Evolutionary conservation across 1,139 yeast genomes (phyloP), one percentile per base, ranked within the genome.

Genomic region (Insectozyma bohioensis): DNA sequence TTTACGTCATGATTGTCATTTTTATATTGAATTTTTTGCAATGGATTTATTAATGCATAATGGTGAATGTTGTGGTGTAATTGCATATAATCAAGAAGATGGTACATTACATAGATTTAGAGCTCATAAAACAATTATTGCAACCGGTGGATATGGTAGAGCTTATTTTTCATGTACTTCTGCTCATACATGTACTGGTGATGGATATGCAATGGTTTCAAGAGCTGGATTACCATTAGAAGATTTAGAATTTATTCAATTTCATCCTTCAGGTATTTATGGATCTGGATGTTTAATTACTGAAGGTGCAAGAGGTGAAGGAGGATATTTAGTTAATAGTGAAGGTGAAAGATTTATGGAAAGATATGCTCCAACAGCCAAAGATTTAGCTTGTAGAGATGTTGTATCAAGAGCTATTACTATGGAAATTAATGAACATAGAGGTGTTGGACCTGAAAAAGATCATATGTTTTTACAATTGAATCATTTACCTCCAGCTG

Each of bases 291-390:
- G 97, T 73, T 72, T 92, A 70, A 92, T 92, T 60, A 92, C 98
- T 39, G 98, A 92, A 68, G 98, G 98, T 68, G 95, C 97, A 47
- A 85, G 98, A 75, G 98, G 98, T 76, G 98, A 92, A 74, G 98
- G 97, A 78, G 98, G 98, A 45, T 90, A 79, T 77, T 73, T 92
- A 58, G 76, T 92, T 47, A 92, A 92, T 75, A 79, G 88, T 49
- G 95, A 92, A 68, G 98, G 98, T 74, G 98, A 92, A 74, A 83
- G 98, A 66, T 92, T 92, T 66, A 92, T 92, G 98, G 97, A 92
- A 73, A 83, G 98, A 67, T 92, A 92, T 58, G 98, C 98, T 36
- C 98, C 97, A 48, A 84, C 92, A 37, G 97, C 97, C 49, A 92
- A 90, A 74, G 98, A 92, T 69, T 75, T 92, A 63, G 97, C 97